A percentile compares a stretch with the other conserved stretches of the same genome.
Evolutionary conservation across 2,329 filamentous ascomycete genomes (phyloP).

Genomic region (Phoma sp.): DNA sequence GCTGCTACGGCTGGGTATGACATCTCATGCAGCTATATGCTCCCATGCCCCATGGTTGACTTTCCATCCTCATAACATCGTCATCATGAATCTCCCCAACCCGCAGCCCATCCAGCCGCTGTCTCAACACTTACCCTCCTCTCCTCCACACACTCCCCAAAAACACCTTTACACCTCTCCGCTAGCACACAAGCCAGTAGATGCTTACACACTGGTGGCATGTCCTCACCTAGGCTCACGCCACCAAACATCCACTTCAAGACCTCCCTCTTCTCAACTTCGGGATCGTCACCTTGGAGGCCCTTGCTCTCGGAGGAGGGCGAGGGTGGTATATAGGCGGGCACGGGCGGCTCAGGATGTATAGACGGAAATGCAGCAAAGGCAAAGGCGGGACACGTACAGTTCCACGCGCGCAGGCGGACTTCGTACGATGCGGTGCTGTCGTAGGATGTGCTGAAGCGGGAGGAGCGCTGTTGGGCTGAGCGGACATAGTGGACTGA

Average conservation of each 20-base stretch:
- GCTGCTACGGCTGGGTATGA: conserved; percentile 35
- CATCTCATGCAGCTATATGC: conserved; percentile 15
- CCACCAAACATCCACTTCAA: conserved; percentile 24
- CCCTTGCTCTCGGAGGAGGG: background rate
- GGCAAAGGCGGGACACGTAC: conserved; percentile 84
- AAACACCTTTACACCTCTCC: conserved; percentile 66
- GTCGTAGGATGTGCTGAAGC: conserved; percentile 37
- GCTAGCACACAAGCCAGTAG: conserved; percentile 82
- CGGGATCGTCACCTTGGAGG: background rate
- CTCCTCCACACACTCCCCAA: conserved; percentile 65
- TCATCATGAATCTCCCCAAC: conserved; percentile 37
- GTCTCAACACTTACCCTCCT: conserved; percentile 67
- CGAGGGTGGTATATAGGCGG: background rate
- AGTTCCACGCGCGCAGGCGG: conserved; percentile 80
- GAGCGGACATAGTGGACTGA: conserved; percentile 67
- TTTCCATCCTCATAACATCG: too few relatives aligned
- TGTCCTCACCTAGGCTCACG: conserved; percentile 29
- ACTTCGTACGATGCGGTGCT: conserved; percentile 68
- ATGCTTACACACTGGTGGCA: conserved; percentile 81
- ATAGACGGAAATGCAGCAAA: conserved; percentile 69
- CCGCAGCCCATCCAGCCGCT: conserved; percentile 71
- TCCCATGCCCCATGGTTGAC: too few relatives aligned
- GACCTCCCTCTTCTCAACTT: background rate
- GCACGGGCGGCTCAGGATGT: conserved; percentile 18
- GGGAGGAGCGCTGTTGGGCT: conserved; percentile 53